Base-by-base conservation (phyloP, 352 stramenopile genomes). In the Globisporangium canariense region DNA sequence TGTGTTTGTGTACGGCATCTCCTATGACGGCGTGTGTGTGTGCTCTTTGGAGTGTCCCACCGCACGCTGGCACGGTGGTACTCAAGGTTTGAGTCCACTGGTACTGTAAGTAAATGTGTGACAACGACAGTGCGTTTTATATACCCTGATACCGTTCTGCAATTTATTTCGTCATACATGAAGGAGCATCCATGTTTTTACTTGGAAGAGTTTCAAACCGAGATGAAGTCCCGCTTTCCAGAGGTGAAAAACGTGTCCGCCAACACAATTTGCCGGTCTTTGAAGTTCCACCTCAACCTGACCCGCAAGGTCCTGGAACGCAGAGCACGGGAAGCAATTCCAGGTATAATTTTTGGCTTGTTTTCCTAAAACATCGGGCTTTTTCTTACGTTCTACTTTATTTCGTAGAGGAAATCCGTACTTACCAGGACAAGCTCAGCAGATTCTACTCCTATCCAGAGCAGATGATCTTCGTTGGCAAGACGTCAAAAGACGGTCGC, bases 171-270 rank as follows among this genome's bases (percentile, higher is more conserved):
- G 7, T 32, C n/a, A 30, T 51, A 32, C n/a, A 3, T 51, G 45
- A 51, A 51, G 45, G n/a, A 30, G 7, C n/a, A 51, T 51, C n/a
- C 45, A 32, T 51, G 45, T 30, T 51, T 51, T 51, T 51, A 51
- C 0, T 51, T 28, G 7, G 6, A 51, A 14, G 45, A 30, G 18
- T 14, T 28, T 22, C 43, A 50, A 18, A 30, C 16, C 43, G 18
- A 50, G 18, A 22, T 50, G 14, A 50, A 50, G 6, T 8, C 16
- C 43, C 14, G 2, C 43, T 50, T 50, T 50, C 16, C 18, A 22
- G 43, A 50, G 14, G 43, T 11, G 43, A 50, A 50, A 50, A 50
- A 28, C 14, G 18, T 28, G 18, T 28, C 43, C 16, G 6, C 8
- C 16, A 50, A 14, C 43, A 50, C 43, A 1, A 30, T 28, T 25